A percentile compares a stretch with the other conserved stretches of the same genome.
phyloP scores from a whole-genome alignment of 2,329 filamentous ascomycete species.

The Metarhizium album region DNA sequence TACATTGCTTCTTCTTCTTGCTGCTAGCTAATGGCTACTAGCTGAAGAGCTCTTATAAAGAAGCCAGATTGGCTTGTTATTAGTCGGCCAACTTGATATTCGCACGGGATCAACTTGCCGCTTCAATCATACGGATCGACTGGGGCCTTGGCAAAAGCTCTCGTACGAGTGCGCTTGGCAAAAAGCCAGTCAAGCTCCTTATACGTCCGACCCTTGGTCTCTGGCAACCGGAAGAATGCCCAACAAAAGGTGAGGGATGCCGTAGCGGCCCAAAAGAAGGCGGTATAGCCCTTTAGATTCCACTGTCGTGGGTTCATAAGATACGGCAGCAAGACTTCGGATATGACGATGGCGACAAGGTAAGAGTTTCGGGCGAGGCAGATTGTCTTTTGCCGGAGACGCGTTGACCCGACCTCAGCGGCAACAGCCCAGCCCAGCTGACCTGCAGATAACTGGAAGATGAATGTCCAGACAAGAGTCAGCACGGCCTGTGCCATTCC shows the following conservation, averaged over 20 bases:
- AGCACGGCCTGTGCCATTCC: conserved; percentile 25
- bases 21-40: no score
- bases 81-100: no score
- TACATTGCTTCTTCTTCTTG: no score
- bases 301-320: conserved; percentile 25
- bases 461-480: conserved; percentile 23
- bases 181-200: conserved; percentile 35
- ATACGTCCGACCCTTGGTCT: conserved; percentile 38
- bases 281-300: conserved; percentile 30
- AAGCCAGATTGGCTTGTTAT: no score
- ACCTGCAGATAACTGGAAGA: conserved; percentile 27
- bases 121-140: no score
- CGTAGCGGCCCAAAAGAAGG: conserved; percentile 22
- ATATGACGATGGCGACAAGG: conserved; percentile 12
- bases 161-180: conserved; percentile 14
- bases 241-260: conserved; percentile 16
- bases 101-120: no score
- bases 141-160: no score
- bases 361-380: conserved; percentile 21
- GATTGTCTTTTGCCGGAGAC: conserved; percentile 22
- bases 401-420: conserved; percentile 20
- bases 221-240: conserved; percentile 36
- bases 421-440: conserved; percentile 25
- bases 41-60: no score
- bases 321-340: conserved; percentile 10